Conservation (phyloP, 768 basidiomycete genomes). For the Glaciozyma martinii region DNA sequence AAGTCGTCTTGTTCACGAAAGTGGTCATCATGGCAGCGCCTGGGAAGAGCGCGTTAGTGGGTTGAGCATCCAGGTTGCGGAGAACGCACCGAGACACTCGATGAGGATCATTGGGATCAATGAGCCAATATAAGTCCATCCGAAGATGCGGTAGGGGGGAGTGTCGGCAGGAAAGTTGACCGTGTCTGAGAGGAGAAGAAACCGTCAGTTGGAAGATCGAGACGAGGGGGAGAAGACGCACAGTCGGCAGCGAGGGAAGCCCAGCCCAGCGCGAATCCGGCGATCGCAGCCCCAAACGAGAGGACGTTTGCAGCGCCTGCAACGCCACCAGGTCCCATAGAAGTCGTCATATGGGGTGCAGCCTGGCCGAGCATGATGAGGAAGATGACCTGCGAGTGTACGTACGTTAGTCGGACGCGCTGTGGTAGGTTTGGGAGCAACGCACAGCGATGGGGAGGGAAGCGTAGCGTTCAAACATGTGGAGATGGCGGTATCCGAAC, state of each 20-base stretch:
- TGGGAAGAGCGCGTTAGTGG: background rate
- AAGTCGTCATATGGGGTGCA: conserved; percentile 7
- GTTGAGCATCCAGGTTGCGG: background rate
- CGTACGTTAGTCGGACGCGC: no score
- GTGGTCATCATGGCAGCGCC: conserved; percentile 40
- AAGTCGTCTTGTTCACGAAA: conserved; percentile 39
- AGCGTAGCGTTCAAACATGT: conserved; percentile 44
- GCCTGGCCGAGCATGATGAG: conserved; percentile 34
- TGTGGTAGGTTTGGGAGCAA: no score
- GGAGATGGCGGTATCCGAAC: conserved; percentile 42
- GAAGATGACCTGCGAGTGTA: conserved; percentile 37
- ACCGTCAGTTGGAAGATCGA: background rate
- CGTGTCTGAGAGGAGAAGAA: conserved; percentile 35
- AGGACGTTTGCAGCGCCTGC: conserved; percentile 41
- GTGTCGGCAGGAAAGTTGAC: conserved; percentile 41
- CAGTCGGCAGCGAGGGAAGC: conserved; percentile 41
- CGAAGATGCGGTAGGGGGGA: background rate
- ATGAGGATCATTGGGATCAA: conserved; percentile 39
- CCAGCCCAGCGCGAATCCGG: conserved; percentile 45
- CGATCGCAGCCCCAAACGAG: conserved; percentile 41
- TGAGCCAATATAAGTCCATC: background rate
- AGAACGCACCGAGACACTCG: conserved; percentile 46
- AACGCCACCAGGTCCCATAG: conserved; percentile 33
- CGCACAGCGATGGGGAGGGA: conserved; percentile 42
- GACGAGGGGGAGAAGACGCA: background rate